Conservation (phyloP, 257 asterid genomes). For the Jaltomata sinuosa region DNA sequence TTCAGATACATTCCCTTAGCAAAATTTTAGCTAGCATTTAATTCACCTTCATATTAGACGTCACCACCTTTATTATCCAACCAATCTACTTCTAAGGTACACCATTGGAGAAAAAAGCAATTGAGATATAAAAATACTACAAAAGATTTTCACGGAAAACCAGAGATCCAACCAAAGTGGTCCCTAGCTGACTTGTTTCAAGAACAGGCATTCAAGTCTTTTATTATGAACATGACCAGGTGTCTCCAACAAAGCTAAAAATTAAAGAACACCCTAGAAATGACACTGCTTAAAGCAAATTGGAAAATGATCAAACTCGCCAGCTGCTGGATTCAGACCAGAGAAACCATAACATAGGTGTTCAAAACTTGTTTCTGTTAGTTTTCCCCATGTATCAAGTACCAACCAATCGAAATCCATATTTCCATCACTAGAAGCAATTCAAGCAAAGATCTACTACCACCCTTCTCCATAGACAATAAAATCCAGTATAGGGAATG, state of each 20-base stretch:
- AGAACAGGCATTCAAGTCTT: no score
- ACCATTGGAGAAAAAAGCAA: no score
- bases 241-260: background rate
- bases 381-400: background rate
- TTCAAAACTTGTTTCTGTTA: background rate
- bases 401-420: background rate
- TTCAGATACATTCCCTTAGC: no score
- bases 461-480: background rate
- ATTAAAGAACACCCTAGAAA: background rate
- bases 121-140: no score
- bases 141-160: no score
- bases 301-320: background rate
- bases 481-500: background rate
- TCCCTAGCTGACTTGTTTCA: no score
- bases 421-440: background rate
- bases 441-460: background rate
- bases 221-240: background rate
- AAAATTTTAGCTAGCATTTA: no score
- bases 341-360: background rate
- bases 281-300: background rate
- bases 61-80: no score
- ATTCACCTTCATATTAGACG: no score
- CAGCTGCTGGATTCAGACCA: background rate
- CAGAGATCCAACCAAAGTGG: no score
- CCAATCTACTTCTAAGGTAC: no score